Conservation (phyloP, 257 asterid genomes). For the Craterostigma plantagineum region DNA sequence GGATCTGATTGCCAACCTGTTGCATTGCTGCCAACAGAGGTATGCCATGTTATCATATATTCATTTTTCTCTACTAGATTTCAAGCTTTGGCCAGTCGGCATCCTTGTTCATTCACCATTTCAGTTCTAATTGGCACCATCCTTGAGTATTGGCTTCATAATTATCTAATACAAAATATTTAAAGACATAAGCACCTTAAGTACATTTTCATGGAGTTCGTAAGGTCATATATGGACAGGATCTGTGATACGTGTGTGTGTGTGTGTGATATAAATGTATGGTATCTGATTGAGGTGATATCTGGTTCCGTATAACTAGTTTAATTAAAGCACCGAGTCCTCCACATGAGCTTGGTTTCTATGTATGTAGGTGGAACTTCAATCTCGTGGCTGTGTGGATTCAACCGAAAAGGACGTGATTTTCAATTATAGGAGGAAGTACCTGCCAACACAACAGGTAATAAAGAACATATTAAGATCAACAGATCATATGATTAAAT, state of each 20-base stretch:
- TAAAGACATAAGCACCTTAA: too few relatives aligned
- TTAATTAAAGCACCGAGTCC: slow-evolving; percentile 7
- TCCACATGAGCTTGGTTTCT: slow-evolving; percentile 9
- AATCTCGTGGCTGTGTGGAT: slow-evolving; percentile 31
- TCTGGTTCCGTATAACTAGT: neutral
- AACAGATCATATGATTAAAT: too few relatives aligned
- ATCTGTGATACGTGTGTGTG: too few relatives aligned
- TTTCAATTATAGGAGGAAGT: slow-evolving; percentile 64
- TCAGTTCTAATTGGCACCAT: too few relatives aligned
- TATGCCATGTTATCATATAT: slow-evolving; percentile 6
- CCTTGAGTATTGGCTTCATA: too few relatives aligned
- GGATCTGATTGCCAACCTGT: slow-evolving; percentile 50
- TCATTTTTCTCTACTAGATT: too few relatives aligned
- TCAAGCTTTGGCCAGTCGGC: too few relatives aligned
- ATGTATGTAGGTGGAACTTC: slow-evolving; percentile 59
- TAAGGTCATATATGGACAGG: too few relatives aligned
- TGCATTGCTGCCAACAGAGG: slow-evolving; percentile 80
- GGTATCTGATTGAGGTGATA: neutral
- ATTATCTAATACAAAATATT: too few relatives aligned
- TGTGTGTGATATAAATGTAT: neutral
- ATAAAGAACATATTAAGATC: neutral
- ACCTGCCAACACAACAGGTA: slow-evolving; percentile 87
- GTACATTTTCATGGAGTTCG: too few relatives aligned
- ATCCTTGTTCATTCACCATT: too few relatives aligned
- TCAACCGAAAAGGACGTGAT: slow-evolving; percentile 52